Evolutionary conservation across 495 filamentous ascomycete genomes (phyloP), one percentile per base, ranked within the genome.

Genomic region (Podospora comata): DNA sequence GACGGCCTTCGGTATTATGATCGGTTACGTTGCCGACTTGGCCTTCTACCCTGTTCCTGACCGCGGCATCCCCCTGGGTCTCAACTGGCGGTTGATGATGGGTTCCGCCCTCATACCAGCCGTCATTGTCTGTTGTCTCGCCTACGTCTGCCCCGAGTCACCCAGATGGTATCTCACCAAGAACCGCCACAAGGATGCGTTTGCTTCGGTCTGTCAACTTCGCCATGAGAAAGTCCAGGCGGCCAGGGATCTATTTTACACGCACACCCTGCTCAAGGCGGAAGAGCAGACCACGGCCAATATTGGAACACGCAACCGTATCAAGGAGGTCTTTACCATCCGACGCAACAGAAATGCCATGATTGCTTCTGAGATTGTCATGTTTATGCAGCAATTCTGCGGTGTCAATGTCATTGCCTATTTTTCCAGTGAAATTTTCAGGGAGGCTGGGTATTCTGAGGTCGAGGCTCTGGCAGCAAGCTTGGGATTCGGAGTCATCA

Each of bases 311-410:
- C 80, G 85, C 67, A 89, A 82, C 67, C 90, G 87, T 71, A 61
- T 92, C 61, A 78, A 85, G 67, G 91, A 95, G 70, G 73, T 95
- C 60, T 84, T 93, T 62, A 90, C 85, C 5, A 83, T 94, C 16
- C 89, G 89, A 23, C 86, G 92, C 48, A 94, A 93, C 74, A 85
- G 92, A 27, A 86, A 92, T 44, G 92, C 92, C 4, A 85, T 90
- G 80, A 69, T 91, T 54, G 90, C 90, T 3, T 90, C 88, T 2
- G 84, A 89, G 72, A 89, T 92, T 69, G 89, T 94, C 65, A 93
- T 94, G 91, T 93, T 92, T 68, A 88, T 92, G 86, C 92, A 95
- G 73, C 92, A 94, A 78, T 89, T 92, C 73, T 89, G 83, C 72
- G 86, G 86, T 9, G 87, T 90, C 23, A 90, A 90, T 60, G 85